Conservation (phyloP, 1,284 basidiomycete genomes). For the Cryptococcus floricola region DNA sequence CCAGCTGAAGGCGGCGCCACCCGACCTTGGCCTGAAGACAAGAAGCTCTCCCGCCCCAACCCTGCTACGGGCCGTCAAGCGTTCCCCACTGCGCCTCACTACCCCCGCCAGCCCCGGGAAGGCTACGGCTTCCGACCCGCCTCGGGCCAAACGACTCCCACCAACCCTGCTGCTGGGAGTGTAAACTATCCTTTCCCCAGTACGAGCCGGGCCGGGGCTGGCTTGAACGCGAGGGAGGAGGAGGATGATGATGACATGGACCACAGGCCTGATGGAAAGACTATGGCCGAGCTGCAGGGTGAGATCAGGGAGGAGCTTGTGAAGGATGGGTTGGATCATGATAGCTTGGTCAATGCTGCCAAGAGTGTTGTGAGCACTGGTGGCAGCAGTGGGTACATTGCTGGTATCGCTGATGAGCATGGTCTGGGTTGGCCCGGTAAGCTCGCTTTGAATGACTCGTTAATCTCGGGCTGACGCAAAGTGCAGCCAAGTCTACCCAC, state of each 20-base stretch:
- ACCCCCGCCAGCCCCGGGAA: constrained; percentile 51
- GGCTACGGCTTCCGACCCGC: constrained; percentile 73
- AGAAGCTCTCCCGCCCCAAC: constrained; percentile 9
- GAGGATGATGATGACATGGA: constrained; percentile 31
- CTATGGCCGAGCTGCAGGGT: constrained; percentile 23
- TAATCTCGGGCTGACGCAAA: not conserved
- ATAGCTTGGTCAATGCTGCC: constrained; percentile 12
- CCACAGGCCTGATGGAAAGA: constrained; percentile 29
- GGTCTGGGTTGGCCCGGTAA: constrained; percentile 92
- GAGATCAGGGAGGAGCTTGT: constrained; percentile 28
- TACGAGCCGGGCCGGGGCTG: constrained; percentile 1
- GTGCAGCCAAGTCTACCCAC: constrained; percentile 79
- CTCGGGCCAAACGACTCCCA: constrained; percentile 62
- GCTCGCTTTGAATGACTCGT: constrained; percentile 20
- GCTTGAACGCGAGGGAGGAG: not conserved
- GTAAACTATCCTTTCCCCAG: constrained; percentile 10
- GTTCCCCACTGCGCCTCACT: constrained; percentile 9
- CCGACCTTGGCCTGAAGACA: constrained; percentile 11
- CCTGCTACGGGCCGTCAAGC: constrained; percentile 6
- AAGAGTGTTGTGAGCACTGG: constrained; percentile 2
- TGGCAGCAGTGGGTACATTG: not conserved
- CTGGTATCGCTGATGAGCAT: constrained; percentile 70
- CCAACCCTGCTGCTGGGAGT: not conserved
- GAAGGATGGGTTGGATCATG: constrained; percentile 19
- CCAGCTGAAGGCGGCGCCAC: not conserved